Evolutionary conservation across 148 eudicot species (phyloP).

Genomic region (Rhododendron ferrugineum): DNA sequence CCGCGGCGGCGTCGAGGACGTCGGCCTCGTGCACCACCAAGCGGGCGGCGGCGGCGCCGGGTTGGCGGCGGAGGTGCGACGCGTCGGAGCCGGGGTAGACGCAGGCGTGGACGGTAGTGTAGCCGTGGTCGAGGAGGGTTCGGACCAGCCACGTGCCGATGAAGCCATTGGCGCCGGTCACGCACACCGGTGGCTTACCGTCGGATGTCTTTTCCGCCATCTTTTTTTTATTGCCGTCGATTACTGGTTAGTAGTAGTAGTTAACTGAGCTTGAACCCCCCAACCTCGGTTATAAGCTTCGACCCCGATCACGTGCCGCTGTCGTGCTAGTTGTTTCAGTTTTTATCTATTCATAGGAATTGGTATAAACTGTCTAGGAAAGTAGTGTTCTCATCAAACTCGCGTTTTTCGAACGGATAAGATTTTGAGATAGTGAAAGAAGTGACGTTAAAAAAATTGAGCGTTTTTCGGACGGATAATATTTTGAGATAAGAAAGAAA

Average conservation of each 20-base stretch:
- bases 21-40: conserved; percentile 48
- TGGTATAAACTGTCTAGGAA: too few species aligned
- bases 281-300: too few species aligned
- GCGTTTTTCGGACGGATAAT: too few species aligned
- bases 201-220: not conserved
- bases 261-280: not conserved
- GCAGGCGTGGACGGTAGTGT: conserved; percentile 62
- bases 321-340: not conserved
- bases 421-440: not conserved
- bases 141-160: conserved; percentile 67
- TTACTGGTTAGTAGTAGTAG: not conserved
- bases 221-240: not conserved
- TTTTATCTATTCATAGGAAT: not conserved
- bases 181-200: conserved; percentile 40
- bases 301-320: not conserved
- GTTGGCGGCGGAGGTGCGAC: conserved; percentile 49
- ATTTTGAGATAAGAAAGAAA: too few species aligned
- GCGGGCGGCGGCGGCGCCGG: conserved; percentile 20
- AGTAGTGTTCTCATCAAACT: too few species aligned
- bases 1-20: conserved; percentile 47
- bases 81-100: conserved; percentile 56
- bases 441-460: not conserved
- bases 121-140: conserved; percentile 47
- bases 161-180: conserved; percentile 94
- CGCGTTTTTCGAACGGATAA: too few species aligned